Evolutionary conservation across 495 filamentous ascomycete genomes (phyloP).

Genomic region (Podospora bellae-mahoneyi): DNA sequence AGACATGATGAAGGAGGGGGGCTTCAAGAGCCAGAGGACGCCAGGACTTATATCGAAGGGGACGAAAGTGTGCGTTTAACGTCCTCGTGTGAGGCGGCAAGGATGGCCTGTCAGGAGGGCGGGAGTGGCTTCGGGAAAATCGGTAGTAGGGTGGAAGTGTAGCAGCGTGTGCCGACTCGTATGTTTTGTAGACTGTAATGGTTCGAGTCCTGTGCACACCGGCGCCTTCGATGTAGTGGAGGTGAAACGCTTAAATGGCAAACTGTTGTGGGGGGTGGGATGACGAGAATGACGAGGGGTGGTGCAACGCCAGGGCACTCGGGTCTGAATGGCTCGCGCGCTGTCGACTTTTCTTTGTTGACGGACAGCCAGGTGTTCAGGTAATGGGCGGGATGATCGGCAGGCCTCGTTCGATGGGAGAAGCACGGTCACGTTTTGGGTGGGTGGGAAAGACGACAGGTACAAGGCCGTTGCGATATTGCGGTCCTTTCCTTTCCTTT

Average conservation of each 20-base stretch:
- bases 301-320: slow-evolving; percentile 13
- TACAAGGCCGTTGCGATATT: not conserved
- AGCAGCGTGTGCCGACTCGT: slow-evolving; percentile 21
- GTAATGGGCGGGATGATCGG: slow-evolving; percentile 14
- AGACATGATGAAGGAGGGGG: slow-evolving; percentile 36
- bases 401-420: slow-evolving; percentile 24
- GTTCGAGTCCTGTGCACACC: slow-evolving; percentile 25
- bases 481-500: slow-evolving; percentile 4
- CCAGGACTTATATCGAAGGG: slow-evolving; percentile 18
- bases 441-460: slow-evolving; percentile 1
- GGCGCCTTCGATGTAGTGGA: slow-evolving; percentile 17
- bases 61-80: not conserved
- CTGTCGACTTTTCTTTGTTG: slow-evolving; percentile 19
- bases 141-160: not conserved
- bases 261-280: slow-evolving; percentile 22
- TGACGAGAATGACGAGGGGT: slow-evolving; percentile 21
- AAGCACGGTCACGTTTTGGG: not conserved
- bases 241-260: slow-evolving; percentile 29
- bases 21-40: not conserved
- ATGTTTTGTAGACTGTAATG: slow-evolving; percentile 28
- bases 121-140: not conserved
- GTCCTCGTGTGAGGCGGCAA: slow-evolving; percentile 8
- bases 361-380: slow-evolving; percentile 1
- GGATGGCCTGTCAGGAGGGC: slow-evolving; percentile 3
- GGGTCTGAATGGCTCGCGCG: not conserved